Evolutionary conservation across 2,329 filamentous ascomycete species (phyloP).

Genomic region (Bipolaris oryzae): DNA sequence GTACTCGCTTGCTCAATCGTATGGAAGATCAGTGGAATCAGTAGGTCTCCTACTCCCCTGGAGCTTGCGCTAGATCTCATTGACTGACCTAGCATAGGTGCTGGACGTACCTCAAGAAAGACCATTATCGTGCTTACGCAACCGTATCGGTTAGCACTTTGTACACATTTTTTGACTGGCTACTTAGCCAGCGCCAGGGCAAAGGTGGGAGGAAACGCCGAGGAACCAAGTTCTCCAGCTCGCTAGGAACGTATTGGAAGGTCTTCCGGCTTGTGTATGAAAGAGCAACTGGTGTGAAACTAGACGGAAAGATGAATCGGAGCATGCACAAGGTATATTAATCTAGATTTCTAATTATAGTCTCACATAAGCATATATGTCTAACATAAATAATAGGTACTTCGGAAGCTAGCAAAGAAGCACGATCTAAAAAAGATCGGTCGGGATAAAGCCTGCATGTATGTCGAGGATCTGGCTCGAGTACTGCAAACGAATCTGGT

Average conservation of each 20-base stretch:
- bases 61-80: slow-evolving; percentile 11
- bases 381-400: slow-evolving; percentile 15
- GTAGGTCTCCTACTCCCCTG: slow-evolving; percentile 16
- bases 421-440: slow-evolving; percentile 1
- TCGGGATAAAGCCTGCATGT: slow-evolving; percentile 21
- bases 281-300: too few relatives aligned
- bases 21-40: slow-evolving; percentile 28
- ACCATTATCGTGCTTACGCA: slow-evolving; percentile 8
- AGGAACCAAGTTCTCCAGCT: too few relatives aligned
- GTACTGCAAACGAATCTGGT: slow-evolving; percentile 29
- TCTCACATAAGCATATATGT: slow-evolving; percentile 6
- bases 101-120: slow-evolving; percentile 18
- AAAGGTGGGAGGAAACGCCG: too few relatives aligned
- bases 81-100: slow-evolving; percentile 18
- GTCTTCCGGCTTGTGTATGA: too few relatives aligned
- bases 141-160: slow-evolving; percentile 9
- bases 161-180: too few relatives aligned
- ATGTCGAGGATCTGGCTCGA: slow-evolving; percentile 22
- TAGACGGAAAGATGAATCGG: neutral
- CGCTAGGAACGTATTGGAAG: too few relatives aligned
- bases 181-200: too few relatives aligned
- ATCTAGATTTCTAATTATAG: neutral
- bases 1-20: slow-evolving; percentile 10
- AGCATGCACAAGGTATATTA: slow-evolving; percentile 18
- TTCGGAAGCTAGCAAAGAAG: slow-evolving; percentile 26